Evolutionary conservation across 1,139 yeast species (phyloP).

Genomic region (Debaryomyces psychrophilus): DNA sequence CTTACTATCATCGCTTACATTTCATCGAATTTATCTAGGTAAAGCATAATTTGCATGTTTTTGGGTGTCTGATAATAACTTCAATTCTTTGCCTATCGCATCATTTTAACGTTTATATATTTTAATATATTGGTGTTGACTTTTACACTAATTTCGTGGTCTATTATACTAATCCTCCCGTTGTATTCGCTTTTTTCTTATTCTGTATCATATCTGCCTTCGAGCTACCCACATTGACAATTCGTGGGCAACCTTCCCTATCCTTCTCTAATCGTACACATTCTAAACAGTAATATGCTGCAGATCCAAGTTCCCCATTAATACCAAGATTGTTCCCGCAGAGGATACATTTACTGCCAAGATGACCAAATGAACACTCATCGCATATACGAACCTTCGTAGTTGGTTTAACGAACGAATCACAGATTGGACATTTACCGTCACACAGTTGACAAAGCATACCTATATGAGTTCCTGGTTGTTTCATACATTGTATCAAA

Average conservation of each 20-base stretch:
- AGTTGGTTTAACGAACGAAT: slow-evolving; percentile 78
- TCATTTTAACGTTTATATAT: not conserved
- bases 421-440: slow-evolving; percentile 91
- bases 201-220: slow-evolving; percentile 70
- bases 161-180: slow-evolving; percentile 2
- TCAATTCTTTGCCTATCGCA: slow-evolving; percentile 1
- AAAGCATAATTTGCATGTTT: not conserved
- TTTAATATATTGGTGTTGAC: not conserved
- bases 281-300: slow-evolving; percentile 84
- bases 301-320: slow-evolving; percentile 43
- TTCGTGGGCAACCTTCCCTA: slow-evolving; percentile 91
- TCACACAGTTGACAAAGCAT: slow-evolving; percentile 83
- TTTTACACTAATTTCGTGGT: not conserved
- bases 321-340: slow-evolving; percentile 65
- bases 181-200: slow-evolving; percentile 28
- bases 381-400: slow-evolving; percentile 78
- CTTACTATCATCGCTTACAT: not conserved
- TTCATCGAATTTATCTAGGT: not conserved
- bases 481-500: slow-evolving; percentile 81
- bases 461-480: slow-evolving; percentile 76
- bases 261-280: slow-evolving; percentile 81
- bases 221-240: slow-evolving; percentile 77
- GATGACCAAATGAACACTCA: slow-evolving; percentile 78
- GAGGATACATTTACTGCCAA: slow-evolving; percentile 66
- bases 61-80: not conserved